Base-by-base conservation (phyloP, 495 filamentous ascomycete genomes). In the Penicillium tannophilum region DNA sequence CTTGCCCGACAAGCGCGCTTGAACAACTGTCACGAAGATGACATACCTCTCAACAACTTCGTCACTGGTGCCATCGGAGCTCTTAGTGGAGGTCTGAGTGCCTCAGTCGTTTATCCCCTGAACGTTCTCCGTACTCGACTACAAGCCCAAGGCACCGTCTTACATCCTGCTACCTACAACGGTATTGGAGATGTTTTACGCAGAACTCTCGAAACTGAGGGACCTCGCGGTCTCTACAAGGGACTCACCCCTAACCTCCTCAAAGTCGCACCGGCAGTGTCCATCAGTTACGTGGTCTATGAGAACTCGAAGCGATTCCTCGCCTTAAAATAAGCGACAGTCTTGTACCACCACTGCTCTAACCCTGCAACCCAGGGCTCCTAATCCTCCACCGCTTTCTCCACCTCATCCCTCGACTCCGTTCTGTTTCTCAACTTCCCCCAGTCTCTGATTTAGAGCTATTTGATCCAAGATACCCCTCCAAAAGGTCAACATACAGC, bases 221-320 rank as follows among this genome's bases (percentile, higher is more conserved):
- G 94, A 2, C 60, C 90, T 23, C 81, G 89, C 49, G 95, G 94
- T 0, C 79, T 99, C 54, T 99, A 96, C 80, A 96, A 94, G 71
- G 94, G 94, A 2, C 78, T 97, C 58, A 97, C 93, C 28, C 94
- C 94, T 26, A 99, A 98, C 65, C 82, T 99, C 19, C 81, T 98
- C 64, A 99, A 99, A 75, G 94, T 99, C 35, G 92, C 93, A 9
- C 94, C 94, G 0, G 93, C 94, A 47, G 90, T 99, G 24, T 95
- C 90, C 58, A 99, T 99, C 72, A 92, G 93, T 43, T 98, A 96
- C 79, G 90, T 98, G 71, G 92, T 94, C 50, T 98, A 98, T 70
- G 94, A 98, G 73, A 96, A 97, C 67, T 84, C 90, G 51, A 98
- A 98, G 79, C 85, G 82, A 54, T 70, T 88, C 28, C 76, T 97